Evolutionary conservation across 2,329 filamentous ascomycete genomes (phyloP), one percentile per base, ranked within the genome.

Genomic region (Stagonosporopsis chrysanthemi): DNA sequence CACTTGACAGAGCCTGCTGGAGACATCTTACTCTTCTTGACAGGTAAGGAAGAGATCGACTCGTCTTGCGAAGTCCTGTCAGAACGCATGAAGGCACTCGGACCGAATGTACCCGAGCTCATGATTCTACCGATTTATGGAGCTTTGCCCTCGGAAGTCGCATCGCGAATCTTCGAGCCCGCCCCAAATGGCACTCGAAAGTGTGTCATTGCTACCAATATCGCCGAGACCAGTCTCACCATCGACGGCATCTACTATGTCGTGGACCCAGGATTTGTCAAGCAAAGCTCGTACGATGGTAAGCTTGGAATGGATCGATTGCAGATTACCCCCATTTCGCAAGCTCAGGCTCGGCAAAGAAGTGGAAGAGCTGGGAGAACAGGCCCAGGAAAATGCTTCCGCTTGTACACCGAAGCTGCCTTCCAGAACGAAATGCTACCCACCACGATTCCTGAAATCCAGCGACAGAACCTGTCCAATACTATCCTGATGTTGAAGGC

Each of bases 191-290:
- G 94, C 15, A 88, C 86, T 51, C 86, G 95, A 53, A 99, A 99
- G 77, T 92, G 98, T 1, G 92, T 99, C 57, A 96, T 99, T 72
- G 95, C 95, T 2, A 99, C 95, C 33, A 99, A 99, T 68, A 99
- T 99, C 70, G 95, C 95, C 0, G 95, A 99, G 74, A 99, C 95
- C 0, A 97, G 92, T 52, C 95, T 99, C 71, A 99, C 95, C 0
- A 98, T 99, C 63, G 95, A 99, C 73, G 90, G 94, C 45, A 97
- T 99, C 64, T 97, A 94, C 79, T 98, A 96, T 72, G 96, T 99
- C 17, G 88, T 99, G 15, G 95, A 99, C 69, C 93, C 95, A 2
- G 95, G 95, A 1, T 99, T 98, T 66, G 94, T 97, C 60, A 99
- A 99, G 80, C 93, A 98, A 73, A 97, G 95, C 66, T 93, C 91